Evolutionary conservation across 1,284 basidiomycete species (phyloP).

Genomic region (Heterobasidion occidentale): DNA sequence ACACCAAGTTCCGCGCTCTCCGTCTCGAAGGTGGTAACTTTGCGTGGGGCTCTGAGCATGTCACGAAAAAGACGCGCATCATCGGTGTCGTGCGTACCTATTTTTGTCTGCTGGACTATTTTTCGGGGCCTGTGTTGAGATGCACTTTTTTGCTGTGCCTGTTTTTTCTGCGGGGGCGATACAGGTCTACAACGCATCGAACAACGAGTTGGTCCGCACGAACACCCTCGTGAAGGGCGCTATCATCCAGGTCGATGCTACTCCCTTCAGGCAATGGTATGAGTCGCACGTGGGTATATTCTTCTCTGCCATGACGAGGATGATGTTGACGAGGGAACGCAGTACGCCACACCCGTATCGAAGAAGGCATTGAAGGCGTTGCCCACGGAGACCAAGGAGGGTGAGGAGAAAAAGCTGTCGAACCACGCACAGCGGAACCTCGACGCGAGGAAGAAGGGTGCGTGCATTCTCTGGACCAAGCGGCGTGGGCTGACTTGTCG

Average conservation of each 20-base stretch:
- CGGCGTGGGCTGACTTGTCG: neutral
- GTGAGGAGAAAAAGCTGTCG: slow-evolving; percentile 73
- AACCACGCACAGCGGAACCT: slow-evolving; percentile 82
- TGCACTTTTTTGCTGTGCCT: neutral
- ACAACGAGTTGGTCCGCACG: slow-evolving; percentile 98
- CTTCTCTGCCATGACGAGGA: neutral
- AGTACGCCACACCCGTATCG: slow-evolving; percentile 90
- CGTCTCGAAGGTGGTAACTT: slow-evolving; percentile 94
- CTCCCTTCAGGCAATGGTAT: slow-evolving; percentile 98
- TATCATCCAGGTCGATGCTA: slow-evolving; percentile 93
- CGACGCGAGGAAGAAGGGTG: slow-evolving; percentile 86
- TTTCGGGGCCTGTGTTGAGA: neutral
- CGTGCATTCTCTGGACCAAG: slow-evolving; percentile 8
- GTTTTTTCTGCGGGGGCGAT: neutral
- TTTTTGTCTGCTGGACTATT: neutral
- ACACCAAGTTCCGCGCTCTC: slow-evolving; percentile 88
- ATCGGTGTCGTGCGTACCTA: slow-evolving; percentile 79
- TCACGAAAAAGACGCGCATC: slow-evolving; percentile 90
- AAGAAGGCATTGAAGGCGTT: slow-evolving; percentile 72
- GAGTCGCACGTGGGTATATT: slow-evolving; percentile 77
- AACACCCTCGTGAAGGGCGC: slow-evolving; percentile 95
- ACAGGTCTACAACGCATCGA: slow-evolving; percentile 94
- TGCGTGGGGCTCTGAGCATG: slow-evolving; percentile 91
- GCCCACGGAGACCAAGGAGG: slow-evolving; percentile 34
- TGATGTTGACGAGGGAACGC: slow-evolving; percentile 1